Evolutionary conservation across 2,329 filamentous ascomycete genomes (phyloP).

Genomic region (Aspergillus alliaceus): DNA sequence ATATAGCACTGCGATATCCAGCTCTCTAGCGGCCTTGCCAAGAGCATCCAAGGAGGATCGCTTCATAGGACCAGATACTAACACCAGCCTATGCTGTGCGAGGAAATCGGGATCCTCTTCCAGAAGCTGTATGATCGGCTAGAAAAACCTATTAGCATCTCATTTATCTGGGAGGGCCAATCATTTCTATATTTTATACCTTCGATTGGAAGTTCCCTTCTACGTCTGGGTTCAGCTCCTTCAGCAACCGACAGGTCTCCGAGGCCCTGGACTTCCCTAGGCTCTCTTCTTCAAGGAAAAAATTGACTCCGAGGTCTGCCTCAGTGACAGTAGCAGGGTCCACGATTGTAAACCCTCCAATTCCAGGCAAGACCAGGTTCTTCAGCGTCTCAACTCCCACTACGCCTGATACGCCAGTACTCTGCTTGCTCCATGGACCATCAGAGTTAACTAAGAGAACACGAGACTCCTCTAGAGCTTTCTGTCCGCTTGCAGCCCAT

Average conservation of each 20-base stretch:
- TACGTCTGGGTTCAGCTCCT: constrained; percentile 92
- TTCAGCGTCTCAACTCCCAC: constrained; percentile 90
- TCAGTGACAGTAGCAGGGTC: constrained; percentile 77
- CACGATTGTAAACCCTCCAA: constrained; percentile 88
- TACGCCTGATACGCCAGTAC: constrained; percentile 66
- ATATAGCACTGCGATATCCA: constrained; percentile 73
- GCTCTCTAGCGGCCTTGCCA: constrained; percentile 50
- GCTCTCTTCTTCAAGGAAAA: constrained; percentile 82
- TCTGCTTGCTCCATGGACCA: constrained; percentile 36
- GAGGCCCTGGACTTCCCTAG: constrained; percentile 77
- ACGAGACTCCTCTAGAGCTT: constrained; percentile 84
- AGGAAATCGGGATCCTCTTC: constrained; percentile 38
- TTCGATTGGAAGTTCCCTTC: constrained; percentile 67
- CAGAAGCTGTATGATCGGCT: constrained; percentile 42
- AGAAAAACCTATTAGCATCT: constrained; percentile 8
- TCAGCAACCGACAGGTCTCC: constrained; percentile 72
- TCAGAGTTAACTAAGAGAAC: constrained; percentile 84
- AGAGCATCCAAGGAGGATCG: constrained; percentile 53
- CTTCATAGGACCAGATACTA: constrained; percentile 61
- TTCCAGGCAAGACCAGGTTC: constrained; percentile 91
- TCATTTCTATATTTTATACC: constrained; percentile 38
- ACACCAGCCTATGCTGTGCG: constrained; percentile 57
- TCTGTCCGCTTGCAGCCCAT: constrained; percentile 91
- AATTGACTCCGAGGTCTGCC: constrained; percentile 89
- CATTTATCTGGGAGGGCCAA: not conserved